phyloP scores from a whole-genome alignment of 768 basidiomycete species.

The Trametes villosa region DNA sequence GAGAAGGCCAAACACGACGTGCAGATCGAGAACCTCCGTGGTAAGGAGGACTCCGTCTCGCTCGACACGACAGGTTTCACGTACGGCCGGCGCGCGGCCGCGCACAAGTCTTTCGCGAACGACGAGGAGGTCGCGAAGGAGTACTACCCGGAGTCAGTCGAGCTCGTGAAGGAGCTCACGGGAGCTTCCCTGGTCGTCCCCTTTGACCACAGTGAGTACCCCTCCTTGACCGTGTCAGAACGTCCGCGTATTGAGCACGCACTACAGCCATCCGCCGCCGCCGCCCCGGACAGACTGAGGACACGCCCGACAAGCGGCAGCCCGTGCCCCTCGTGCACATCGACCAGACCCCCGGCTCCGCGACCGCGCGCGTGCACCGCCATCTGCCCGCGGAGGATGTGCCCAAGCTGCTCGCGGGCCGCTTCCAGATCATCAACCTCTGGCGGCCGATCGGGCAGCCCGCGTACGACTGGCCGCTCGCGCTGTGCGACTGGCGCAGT shows the following conservation, averaged over 20 bases:
- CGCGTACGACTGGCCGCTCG: constrained; percentile 53
- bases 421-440: constrained; percentile 58
- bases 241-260: background rate
- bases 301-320: constrained; percentile 46
- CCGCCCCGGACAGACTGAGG: constrained; percentile 40
- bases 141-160: constrained; percentile 65
- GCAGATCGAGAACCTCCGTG: constrained; percentile 57
- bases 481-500: constrained; percentile 51
- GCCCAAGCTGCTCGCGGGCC: constrained; percentile 41
- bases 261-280: constrained; percentile 47
- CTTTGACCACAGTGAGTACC: constrained; percentile 65
- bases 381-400: constrained; percentile 49
- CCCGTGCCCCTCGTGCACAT: constrained; percentile 48
- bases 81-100: constrained; percentile 43
- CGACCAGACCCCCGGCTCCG: constrained; percentile 48
- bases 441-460: constrained; percentile 55
- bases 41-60: constrained; percentile 47
- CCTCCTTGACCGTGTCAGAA: too few relatives aligned
- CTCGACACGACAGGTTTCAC: constrained; percentile 60
- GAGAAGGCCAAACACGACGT: constrained; percentile 35
- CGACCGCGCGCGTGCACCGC: constrained; percentile 46
- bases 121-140: constrained; percentile 56
- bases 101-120: constrained; percentile 51
- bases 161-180: constrained; percentile 60
- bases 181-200: constrained; percentile 64